Conservation (phyloP, 306 rosid species). For the Medicago arabica region DNA sequence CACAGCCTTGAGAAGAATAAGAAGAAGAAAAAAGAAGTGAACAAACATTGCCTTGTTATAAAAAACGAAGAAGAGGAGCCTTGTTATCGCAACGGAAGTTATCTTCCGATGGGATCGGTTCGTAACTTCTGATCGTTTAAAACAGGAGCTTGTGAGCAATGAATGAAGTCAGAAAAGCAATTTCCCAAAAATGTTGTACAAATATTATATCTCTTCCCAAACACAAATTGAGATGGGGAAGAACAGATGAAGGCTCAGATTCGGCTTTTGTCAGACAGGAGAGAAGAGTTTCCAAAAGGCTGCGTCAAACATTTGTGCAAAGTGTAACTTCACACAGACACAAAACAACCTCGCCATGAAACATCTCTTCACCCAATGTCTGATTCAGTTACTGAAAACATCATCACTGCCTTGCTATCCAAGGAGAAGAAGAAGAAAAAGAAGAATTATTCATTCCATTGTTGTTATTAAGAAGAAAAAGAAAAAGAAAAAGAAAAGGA, state of each 20-base stretch:
- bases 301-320: conserved; percentile 30
- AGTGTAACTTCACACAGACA: conserved; percentile 23
- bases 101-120: no score
- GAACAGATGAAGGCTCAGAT: not conserved
- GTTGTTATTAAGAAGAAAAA: not conserved
- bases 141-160: no score
- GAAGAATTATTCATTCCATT: not conserved
- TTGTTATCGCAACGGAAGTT: no score
- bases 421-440: not conserved
- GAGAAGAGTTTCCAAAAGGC: conserved; percentile 16
- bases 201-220: not conserved
- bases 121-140: no score
- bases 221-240: not conserved
- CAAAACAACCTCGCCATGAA: conserved; percentile 37
- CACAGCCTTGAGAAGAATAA: conserved; percentile 33
- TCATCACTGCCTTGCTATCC: conserved; percentile 41
- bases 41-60: not conserved
- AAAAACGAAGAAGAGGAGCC: no score
- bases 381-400: conserved; percentile 23
- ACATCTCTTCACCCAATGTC: conserved; percentile 35
- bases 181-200: no score
- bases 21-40: not conserved
- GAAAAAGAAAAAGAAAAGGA: not conserved
- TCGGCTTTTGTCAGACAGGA: conserved; percentile 6
- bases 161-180: no score